Percentiles rank a stretch among this genome's conserved stretches.
phyloP scores from a whole-genome alignment of 1,284 basidiomycete genomes.

The Fomitopsis pinicola region DNA sequence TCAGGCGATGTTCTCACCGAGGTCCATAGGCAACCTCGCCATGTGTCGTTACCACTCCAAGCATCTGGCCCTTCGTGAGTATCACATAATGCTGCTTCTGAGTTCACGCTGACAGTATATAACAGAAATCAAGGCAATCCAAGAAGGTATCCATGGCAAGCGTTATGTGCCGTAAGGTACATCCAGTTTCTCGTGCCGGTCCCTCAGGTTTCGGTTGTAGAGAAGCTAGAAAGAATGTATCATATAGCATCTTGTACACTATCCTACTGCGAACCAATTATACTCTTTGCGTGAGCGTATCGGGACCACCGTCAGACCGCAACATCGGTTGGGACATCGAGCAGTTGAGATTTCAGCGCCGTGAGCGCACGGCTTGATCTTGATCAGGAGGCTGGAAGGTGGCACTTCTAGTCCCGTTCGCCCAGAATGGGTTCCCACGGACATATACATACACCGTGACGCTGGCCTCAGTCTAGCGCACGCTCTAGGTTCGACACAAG shows the following conservation, averaged over 20 bases:
- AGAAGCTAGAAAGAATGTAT: neutral
- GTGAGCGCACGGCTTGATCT: too few relatives aligned
- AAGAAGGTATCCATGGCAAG: slow-evolving; percentile 46
- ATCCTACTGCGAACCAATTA: neutral
- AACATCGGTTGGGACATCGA: too few relatives aligned
- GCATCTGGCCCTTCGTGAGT: slow-evolving; percentile 57
- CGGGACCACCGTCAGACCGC: too few relatives aligned
- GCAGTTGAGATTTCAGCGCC: too few relatives aligned
- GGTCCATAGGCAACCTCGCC: slow-evolving; percentile 42
- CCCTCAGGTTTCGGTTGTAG: neutral
- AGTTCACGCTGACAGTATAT: neutral
- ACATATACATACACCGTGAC: too few relatives aligned
- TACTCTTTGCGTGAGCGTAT: neutral
- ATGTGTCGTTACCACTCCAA: slow-evolving; percentile 53
- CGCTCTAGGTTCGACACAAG: too few relatives aligned
- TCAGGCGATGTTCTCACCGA: neutral
- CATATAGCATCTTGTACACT: neutral
- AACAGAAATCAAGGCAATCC: slow-evolving; percentile 56
- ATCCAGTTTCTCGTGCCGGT: neutral
- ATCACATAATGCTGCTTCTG: neutral
- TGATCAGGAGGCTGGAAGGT: too few relatives aligned
- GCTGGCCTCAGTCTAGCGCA: too few relatives aligned
- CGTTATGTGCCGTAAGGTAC: slow-evolving; percentile 29
- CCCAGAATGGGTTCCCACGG: too few relatives aligned
- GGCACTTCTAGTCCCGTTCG: too few relatives aligned